Evolutionary conservation across 2,329 filamentous ascomycete genomes (phyloP).

Genomic region (Fusarium solani-melongenae): DNA sequence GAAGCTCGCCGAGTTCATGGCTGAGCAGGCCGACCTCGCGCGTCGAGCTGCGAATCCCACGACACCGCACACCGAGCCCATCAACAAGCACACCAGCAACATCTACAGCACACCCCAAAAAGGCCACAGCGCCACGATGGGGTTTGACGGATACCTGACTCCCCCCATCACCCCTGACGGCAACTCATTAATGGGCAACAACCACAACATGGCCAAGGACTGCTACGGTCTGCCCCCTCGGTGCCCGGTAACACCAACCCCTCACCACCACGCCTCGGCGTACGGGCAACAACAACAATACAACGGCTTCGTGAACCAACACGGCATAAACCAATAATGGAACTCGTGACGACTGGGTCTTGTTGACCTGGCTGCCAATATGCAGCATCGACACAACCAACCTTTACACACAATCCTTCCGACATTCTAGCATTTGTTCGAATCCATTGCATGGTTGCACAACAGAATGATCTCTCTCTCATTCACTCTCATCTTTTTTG

Average conservation of each 20-base stretch:
- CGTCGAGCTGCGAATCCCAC: constrained; percentile 64
- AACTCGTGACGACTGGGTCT: constrained; percentile 20
- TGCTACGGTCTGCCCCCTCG: constrained; percentile 61
- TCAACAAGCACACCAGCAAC: constrained; percentile 62
- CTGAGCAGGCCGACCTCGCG: constrained; percentile 67
- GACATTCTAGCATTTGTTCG: constrained; percentile 42
- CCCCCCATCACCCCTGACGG: constrained; percentile 87
- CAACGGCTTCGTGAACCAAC: constrained; percentile 55
- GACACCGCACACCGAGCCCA: constrained; percentile 67
- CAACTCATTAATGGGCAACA: constrained; percentile 61
- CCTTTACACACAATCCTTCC: constrained; percentile 23
- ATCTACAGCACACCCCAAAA: constrained; percentile 85
- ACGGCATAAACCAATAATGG: constrained; percentile 57
- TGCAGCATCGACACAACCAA: constrained; percentile 7
- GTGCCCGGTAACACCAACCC: constrained; percentile 73
- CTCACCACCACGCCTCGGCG: constrained; percentile 53
- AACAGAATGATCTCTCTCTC: constrained; percentile 47
- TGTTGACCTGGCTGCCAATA: not conserved
- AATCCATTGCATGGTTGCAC: constrained; percentile 48
- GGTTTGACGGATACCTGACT: constrained; percentile 82
- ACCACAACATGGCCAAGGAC: constrained; percentile 59
- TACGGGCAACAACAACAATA: constrained; percentile 50
- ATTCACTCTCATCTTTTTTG: constrained; percentile 52
- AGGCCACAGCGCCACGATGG: constrained; percentile 70
- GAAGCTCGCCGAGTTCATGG: constrained; percentile 68